Evolutionary conservation across 345 rosid species (phyloP).

Genomic region (Laguncularia racemosa): DNA sequence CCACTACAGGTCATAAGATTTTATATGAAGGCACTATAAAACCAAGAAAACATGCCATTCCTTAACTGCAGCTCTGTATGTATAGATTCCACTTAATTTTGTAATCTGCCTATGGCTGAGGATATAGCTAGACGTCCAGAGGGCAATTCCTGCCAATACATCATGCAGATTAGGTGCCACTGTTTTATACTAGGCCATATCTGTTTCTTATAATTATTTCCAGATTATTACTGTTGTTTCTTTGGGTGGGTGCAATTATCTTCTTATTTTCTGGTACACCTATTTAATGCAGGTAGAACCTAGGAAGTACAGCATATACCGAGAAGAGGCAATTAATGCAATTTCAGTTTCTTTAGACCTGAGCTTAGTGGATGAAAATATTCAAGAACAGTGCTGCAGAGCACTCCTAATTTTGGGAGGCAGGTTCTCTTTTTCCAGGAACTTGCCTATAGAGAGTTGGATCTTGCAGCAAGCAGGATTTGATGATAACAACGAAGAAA

Average conservation of each 20-base stretch:
- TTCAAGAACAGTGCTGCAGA: slow-evolving; percentile 36
- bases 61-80: too few species aligned
- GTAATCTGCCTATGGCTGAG: too few species aligned
- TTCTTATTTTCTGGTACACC: slow-evolving; percentile 5
- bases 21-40: too few species aligned
- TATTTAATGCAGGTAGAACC: slow-evolving; percentile 30
- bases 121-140: too few species aligned
- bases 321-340: slow-evolving; percentile 50
- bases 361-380: slow-evolving; percentile 26
- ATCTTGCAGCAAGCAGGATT: slow-evolving; percentile 37
- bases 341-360: slow-evolving; percentile 30
- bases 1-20: too few species aligned
- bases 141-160: too few species aligned
- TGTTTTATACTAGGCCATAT: too few species aligned
- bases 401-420: slow-evolving; percentile 43
- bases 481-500: slow-evolving; percentile 8
- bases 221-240: background rate
- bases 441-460: slow-evolving; percentile 32
- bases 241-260: background rate
- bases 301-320: slow-evolving; percentile 39
- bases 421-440: slow-evolving; percentile 26
- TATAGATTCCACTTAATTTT: too few species aligned
- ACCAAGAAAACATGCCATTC: too few species aligned
- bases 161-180: too few species aligned
- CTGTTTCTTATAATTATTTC: too few species aligned